Base-by-base conservation (phyloP, 192 early-diverging fungal species). In the Podila clonocystis region DNA sequence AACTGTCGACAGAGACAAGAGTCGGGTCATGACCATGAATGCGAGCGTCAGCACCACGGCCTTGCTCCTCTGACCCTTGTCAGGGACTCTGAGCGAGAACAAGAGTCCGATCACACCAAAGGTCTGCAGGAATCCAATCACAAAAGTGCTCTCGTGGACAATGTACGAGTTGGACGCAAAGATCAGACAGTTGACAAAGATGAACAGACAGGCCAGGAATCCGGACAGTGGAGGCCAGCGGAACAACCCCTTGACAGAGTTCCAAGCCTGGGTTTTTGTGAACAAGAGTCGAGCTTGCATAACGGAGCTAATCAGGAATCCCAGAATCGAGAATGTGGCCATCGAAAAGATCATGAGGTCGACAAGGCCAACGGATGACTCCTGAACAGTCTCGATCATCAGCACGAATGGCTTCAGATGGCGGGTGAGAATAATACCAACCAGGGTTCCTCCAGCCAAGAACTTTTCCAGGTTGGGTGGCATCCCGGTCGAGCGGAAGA, bases 131-230 rank as follows among this genome's bases (percentile, higher is more conserved):
- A 95, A 79, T 71, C 91, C 92, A 0, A 88, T 74, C 8, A 69
- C 57, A 33, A 94, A 86, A 41, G 86, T 83, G 70, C 98, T 96
- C 84, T 99, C 97, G 86, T 87, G 91, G 34, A 97, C 87, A 2
- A 95, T 96, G 72, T 93, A 97, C 72, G 94, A 96, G 84, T 99
- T 96, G 9, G 97, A 97, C 0, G 89, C 91, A 57, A 95, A 93
- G 1, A 89, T 87, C 45, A 91, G 73, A 15, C 87, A 85, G 67
- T 94, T 92, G 17, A 89, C 58, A 30, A 90, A 59, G 28, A 86
- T 67, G 28, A 91, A 82, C 61, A 84, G 70, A 33, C 82, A 72
- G 11, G 79, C 76, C 28, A 72, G 30, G 41, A 89, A 87, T 61
- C 74, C 74, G 0, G 78, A 75, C 9, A 80, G 26, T 52, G 80